phyloP scores from a whole-genome alignment of 2,329 filamentous ascomycete genomes.

The Drechslera avenae region DNA sequence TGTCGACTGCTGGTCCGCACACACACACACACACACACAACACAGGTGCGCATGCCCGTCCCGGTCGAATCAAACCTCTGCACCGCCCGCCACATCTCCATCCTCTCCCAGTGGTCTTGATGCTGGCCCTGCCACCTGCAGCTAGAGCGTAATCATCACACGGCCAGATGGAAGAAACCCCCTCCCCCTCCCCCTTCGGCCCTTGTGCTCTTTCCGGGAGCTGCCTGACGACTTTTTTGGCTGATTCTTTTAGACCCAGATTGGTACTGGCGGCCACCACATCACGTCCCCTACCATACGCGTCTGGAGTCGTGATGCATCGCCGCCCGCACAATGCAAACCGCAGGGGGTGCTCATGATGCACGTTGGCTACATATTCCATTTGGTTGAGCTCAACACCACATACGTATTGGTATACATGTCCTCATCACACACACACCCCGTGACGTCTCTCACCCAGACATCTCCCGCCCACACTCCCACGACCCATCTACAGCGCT shows the following conservation, averaged over 20 bases:
- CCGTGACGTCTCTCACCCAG: not conserved
- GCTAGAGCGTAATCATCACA: slow-evolving; percentile 4
- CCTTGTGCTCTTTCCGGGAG: too few species aligned
- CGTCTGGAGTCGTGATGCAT: too few species aligned
- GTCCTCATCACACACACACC: too few species aligned
- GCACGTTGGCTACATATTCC: too few species aligned
- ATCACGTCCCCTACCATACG: too few species aligned
- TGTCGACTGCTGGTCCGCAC: not conserved
- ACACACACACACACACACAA: not conserved
- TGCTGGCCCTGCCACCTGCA: slow-evolving; percentile 5
- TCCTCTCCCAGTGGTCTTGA: slow-evolving; percentile 4
- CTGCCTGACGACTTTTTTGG: too few species aligned
- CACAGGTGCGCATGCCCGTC: not conserved
- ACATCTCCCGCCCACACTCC: not conserved
- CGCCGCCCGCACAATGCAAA: too few species aligned
- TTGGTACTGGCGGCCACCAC: too few species aligned
- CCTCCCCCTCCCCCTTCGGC: not conserved
- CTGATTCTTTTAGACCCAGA: too few species aligned
- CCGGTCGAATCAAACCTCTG: slow-evolving; percentile 10
- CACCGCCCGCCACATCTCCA: slow-evolving; percentile 2
- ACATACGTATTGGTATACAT: too few species aligned
- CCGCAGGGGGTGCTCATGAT: too few species aligned
- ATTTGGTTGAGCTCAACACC: too few species aligned
- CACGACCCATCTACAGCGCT: not conserved
- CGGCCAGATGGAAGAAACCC: slow-evolving; percentile 4